phyloP scores from a whole-genome alignment of 2,329 filamentous ascomycete genomes.

The Blastomyces emzantsi region DNA sequence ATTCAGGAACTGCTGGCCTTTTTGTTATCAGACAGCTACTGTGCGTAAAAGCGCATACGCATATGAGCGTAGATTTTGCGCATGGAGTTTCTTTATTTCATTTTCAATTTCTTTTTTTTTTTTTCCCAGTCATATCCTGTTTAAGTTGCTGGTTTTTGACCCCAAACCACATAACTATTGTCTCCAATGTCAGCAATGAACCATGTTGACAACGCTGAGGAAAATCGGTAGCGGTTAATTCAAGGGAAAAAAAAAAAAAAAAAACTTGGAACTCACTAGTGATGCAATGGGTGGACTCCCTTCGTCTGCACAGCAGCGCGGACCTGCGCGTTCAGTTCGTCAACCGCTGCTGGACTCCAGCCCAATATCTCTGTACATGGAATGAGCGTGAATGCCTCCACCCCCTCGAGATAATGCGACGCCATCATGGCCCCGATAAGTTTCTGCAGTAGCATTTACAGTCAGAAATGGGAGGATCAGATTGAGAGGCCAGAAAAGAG shows the following conservation, averaged over 20 bases:
- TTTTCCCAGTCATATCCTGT: background rate
- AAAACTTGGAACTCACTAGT: constrained; percentile 8
- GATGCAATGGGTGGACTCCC: constrained; percentile 6
- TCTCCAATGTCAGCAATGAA: background rate
- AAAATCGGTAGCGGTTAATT: no score
- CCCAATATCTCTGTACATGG: constrained; percentile 15
- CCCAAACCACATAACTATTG: constrained; percentile 5
- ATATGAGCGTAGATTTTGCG: background rate
- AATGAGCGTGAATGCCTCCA: constrained; percentile 17
- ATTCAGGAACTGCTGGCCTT: background rate
- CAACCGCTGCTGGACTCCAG: constrained; percentile 13
- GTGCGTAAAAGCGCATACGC: background rate
- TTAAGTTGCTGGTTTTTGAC: constrained; percentile 4
- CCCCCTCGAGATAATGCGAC: constrained; percentile 16
- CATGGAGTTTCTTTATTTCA: no score
- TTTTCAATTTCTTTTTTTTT: no score
- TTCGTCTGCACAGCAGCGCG: constrained; percentile 4
- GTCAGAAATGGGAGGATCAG: background rate
- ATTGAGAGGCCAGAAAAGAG: background rate
- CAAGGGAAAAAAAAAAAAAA: no score
- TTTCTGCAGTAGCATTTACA: constrained; percentile 11
- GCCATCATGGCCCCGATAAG: constrained; percentile 17
- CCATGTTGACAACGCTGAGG: no score
- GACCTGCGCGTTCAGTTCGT: constrained; percentile 6
- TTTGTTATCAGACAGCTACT: background rate